These are phyloP conservation scores for Chrysophaeum taylorii DNA, from an alignment of 352 stramenopile species.

Conservation along the genomic window DNA sequence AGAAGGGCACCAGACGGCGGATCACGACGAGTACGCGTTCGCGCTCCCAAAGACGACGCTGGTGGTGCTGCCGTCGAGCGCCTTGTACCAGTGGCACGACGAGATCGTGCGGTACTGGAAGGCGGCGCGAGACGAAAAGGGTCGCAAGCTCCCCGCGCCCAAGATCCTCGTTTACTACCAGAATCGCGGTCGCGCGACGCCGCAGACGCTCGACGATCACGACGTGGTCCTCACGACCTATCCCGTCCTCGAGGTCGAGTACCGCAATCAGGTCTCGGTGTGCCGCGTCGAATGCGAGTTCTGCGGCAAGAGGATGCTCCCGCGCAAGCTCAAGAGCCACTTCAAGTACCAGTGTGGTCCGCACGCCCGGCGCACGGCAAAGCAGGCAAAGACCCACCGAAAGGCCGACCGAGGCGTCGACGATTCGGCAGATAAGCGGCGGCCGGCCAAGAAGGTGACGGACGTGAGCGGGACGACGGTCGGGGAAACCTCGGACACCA, in stretches of 20 bases:
- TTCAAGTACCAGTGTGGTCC: conserved; percentile 77
- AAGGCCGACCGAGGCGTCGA: conserved; percentile 6
- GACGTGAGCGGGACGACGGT: too few relatives aligned
- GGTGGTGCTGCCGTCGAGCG: conserved; percentile 77
- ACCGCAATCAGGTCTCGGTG: conserved; percentile 9
- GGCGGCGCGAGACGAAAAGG: conserved; percentile 27
- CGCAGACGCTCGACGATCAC: conserved; percentile 69
- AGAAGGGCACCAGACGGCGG: neutral
- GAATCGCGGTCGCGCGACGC: neutral
- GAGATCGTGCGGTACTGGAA: conserved; percentile 59
- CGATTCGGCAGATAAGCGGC: neutral
- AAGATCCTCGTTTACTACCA: conserved; percentile 71
- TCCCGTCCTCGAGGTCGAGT: conserved; percentile 68
- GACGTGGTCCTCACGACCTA: conserved; percentile 99
- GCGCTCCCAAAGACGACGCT: conserved; percentile 44
- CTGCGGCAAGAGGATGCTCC: conserved; percentile 68
- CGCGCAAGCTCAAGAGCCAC: conserved; percentile 60
- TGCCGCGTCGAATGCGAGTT: conserved; percentile 55
- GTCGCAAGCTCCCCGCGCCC: conserved; percentile 33
- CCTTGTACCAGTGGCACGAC: conserved; percentile 62
- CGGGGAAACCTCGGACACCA: too few relatives aligned
- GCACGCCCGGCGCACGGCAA: conserved; percentile 60
- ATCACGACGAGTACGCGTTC: neutral
- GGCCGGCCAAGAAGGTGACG: neutral
- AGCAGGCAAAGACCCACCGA: conserved; percentile 11